Percentiles rank a stretch among this genome's conserved stretches.
Conservation (phyloP, 2,329 filamentous ascomycete species). For the Raffaelea albimanens region DNA sequence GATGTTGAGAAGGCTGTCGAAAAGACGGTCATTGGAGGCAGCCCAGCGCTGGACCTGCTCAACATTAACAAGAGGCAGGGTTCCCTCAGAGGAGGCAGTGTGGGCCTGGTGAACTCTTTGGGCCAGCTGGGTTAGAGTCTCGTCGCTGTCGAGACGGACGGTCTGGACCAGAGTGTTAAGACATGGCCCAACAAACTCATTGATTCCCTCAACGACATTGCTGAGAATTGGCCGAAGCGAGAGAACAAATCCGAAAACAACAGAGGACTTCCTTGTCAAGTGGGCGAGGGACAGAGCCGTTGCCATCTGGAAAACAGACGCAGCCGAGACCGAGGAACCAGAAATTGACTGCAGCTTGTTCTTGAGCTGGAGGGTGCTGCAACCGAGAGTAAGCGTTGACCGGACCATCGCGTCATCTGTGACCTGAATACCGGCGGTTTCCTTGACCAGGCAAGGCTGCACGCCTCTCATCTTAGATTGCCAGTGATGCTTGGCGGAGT, state of each 20-base stretch:
- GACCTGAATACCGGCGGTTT: neutral
- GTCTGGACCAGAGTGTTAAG: slow-evolving; percentile 15
- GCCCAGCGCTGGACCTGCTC: slow-evolving; percentile 17
- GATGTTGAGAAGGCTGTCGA: slow-evolving; percentile 16
- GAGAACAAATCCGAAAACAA: neutral
- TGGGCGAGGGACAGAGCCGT: neutral
- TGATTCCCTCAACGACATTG: neutral
- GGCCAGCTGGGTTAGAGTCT: slow-evolving; percentile 5
- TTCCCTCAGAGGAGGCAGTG: slow-evolving; percentile 9
- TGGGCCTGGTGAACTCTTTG: slow-evolving; percentile 11
- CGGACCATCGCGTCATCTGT: neutral
- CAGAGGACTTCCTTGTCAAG: neutral
- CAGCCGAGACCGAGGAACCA: slow-evolving; percentile 3
- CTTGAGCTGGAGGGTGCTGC: slow-evolving; percentile 5
- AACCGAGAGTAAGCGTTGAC: too few relatives aligned
- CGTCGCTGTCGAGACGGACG: slow-evolving; percentile 5
- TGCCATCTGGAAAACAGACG: slow-evolving; percentile 1
- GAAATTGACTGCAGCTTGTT: slow-evolving; percentile 2
- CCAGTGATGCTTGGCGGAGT: too few relatives aligned
- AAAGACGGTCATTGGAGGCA: slow-evolving; percentile 13
- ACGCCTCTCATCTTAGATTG: too few relatives aligned
- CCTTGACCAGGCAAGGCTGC: neutral
- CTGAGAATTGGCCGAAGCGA: neutral
- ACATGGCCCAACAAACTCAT: slow-evolving; percentile 13
- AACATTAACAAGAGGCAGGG: slow-evolving; percentile 14